Conservation (phyloP, 371 early-diverging fungal species). For the Circinella umbellata region DNA sequence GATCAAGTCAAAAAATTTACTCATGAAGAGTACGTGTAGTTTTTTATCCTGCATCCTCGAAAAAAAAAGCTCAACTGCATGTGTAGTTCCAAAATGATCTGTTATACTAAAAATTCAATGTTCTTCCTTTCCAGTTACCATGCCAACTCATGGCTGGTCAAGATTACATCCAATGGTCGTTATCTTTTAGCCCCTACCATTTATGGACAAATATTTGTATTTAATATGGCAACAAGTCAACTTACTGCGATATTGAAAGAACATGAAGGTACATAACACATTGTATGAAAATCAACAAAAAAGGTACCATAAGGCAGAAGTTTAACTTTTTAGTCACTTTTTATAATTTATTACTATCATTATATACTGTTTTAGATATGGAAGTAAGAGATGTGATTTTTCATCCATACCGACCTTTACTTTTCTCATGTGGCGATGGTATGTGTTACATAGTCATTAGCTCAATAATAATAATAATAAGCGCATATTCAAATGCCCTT, state of each 20-base stretch:
- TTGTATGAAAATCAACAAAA: neutral
- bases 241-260: slow-evolving; percentile 77
- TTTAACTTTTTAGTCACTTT: slow-evolving; percentile 25
- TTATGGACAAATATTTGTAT: slow-evolving; percentile 85
- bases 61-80: no score
- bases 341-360: no score
- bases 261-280: slow-evolving; percentile 67
- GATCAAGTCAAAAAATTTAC: slow-evolving; percentile 72
- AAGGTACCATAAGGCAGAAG: neutral
- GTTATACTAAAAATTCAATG: neutral
- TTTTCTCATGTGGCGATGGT: slow-evolving; percentile 89
- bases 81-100: neutral
- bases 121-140: slow-evolving; percentile 58
- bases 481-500: no score
- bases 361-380: slow-evolving; percentile 51
- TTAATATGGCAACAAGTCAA: slow-evolving; percentile 74
- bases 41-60: neutral
- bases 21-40: slow-evolving; percentile 69
- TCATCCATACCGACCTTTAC: slow-evolving; percentile 77
- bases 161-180: slow-evolving; percentile 83
- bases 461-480: no score
- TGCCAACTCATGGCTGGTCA: slow-evolving; percentile 92
- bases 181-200: slow-evolving; percentile 88
- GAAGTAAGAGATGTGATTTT: slow-evolving; percentile 91
- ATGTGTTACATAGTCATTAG: slow-evolving; percentile 5